A percentile compares a stretch with the other conserved stretches of the same genome.
Conservation (phyloP, 2,329 filamentous ascomycete genomes). For the Sporothrix dimorphospora region DNA sequence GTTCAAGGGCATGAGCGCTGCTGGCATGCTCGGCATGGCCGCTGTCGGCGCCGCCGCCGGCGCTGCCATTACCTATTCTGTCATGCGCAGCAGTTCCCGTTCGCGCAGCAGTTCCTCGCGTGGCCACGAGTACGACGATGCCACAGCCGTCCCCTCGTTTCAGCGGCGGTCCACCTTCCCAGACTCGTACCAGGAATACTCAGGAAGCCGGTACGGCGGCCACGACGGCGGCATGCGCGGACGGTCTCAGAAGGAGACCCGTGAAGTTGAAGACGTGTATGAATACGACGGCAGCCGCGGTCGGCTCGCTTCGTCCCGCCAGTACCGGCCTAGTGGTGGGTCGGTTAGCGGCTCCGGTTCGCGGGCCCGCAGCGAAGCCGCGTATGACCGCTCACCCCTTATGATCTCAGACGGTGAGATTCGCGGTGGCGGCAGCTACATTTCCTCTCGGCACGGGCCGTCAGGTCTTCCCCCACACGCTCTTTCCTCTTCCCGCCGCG, state of each 20-base stretch:
- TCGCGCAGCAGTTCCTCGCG: conserved; percentile 37
- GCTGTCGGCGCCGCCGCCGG: conserved; percentile 60
- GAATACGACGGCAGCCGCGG: conserved; percentile 49
- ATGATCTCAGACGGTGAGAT: conserved; percentile 48
- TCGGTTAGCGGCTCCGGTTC: conserved; percentile 34
- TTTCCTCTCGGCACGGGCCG: conserved; percentile 42
- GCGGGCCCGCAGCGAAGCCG: conserved; percentile 49
- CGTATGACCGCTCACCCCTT: conserved; percentile 43
- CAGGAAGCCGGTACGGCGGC: conserved; percentile 43
- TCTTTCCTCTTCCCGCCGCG: conserved; percentile 34
- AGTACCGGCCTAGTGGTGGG: conserved; percentile 40
- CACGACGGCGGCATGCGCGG: conserved; percentile 36
- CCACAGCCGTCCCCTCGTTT: conserved; percentile 43
- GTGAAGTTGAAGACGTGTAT: conserved; percentile 44
- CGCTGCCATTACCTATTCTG: conserved; percentile 73
- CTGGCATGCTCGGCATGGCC: conserved; percentile 61
- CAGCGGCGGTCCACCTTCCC: conserved; percentile 53
- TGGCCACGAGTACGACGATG: conserved; percentile 47
- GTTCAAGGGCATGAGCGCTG: conserved; percentile 53
- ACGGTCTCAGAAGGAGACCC: conserved; percentile 34
- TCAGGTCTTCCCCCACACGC: conserved; percentile 35
- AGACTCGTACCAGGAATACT: conserved; percentile 39
- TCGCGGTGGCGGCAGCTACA: conserved; percentile 43
- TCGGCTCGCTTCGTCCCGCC: conserved; percentile 45
- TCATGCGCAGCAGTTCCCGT: conserved; percentile 57